phyloP scores from a whole-genome alignment of 805 yeast species.

The Wickerhamiella azymoides region DNA sequence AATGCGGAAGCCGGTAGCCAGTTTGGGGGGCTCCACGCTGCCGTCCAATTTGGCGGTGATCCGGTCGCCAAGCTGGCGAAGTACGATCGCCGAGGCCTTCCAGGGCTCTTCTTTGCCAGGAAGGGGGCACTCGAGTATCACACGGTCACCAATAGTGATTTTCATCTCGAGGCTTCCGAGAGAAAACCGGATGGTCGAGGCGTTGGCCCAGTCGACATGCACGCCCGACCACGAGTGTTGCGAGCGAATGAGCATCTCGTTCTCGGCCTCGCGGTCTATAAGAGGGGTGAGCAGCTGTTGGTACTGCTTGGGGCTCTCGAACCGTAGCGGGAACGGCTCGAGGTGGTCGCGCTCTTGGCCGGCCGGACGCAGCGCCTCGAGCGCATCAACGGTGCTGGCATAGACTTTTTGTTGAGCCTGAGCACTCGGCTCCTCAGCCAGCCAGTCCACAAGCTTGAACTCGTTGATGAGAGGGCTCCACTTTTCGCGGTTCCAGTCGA shows the following conservation, averaged over 20 bases:
- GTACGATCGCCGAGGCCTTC: constrained; percentile 1
- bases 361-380: background rate
- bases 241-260: constrained; percentile 35
- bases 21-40: constrained; percentile 37
- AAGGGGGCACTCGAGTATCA: constrained; percentile 40
- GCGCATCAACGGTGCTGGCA: constrained; percentile 1
- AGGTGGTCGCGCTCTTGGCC: constrained; percentile 19
- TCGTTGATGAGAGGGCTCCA: constrained; percentile 83
- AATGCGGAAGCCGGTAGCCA: constrained; percentile 57
- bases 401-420: constrained; percentile 29
- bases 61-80: constrained; percentile 1
- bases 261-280: constrained; percentile 67
- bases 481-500: constrained; percentile 72
- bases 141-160: constrained; percentile 76
- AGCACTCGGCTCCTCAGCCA: constrained; percentile 55
- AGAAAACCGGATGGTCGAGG: constrained; percentile 22
- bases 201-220: constrained; percentile 3
- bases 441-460: constrained; percentile 67
- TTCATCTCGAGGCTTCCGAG: constrained; percentile 51
- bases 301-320: constrained; percentile 71
- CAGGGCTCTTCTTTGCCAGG: constrained; percentile 3
- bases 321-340: constrained; percentile 60
- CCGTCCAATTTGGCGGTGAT: constrained; percentile 15
- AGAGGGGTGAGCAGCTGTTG: constrained; percentile 77
- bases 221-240: constrained; percentile 8